Percentiles rank a stretch among this genome's conserved stretches.
Conservation (phyloP, 2,329 filamentous ascomycete genomes). For the Metarhizium robertsii region DNA sequence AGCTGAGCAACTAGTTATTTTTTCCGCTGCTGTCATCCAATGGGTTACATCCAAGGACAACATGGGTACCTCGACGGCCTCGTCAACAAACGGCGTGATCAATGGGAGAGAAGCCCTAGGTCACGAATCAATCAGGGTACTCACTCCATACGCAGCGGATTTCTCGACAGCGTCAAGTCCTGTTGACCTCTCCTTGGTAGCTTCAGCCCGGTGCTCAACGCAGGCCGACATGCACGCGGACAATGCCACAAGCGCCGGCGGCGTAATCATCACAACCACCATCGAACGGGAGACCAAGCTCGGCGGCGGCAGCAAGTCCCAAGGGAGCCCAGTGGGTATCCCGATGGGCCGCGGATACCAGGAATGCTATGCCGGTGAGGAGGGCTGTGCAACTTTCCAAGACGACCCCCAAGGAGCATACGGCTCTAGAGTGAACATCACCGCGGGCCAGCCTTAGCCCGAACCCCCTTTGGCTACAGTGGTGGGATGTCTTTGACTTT, state of each 20-base stretch:
- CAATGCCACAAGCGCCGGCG: background rate
- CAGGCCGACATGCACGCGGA: background rate
- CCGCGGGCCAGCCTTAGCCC: background rate
- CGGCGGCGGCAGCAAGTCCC: slow-evolving; percentile 8
- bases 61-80: slow-evolving; percentile 21
- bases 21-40: slow-evolving; percentile 51
- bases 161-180: background rate
- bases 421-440: background rate
- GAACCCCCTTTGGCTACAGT: background rate
- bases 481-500: background rate
- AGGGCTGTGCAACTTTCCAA: background rate
- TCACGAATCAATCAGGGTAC: slow-evolving; percentile 1
- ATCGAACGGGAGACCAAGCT: slow-evolving; percentile 25
- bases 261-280: slow-evolving; percentile 28
- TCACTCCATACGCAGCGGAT: slow-evolving; percentile 1
- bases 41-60: slow-evolving; percentile 46
- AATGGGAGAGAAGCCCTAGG: slow-evolving; percentile 7
- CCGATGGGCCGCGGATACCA: background rate
- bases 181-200: background rate
- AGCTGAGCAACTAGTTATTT: slow-evolving; percentile 36
- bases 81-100: slow-evolving; percentile 6
- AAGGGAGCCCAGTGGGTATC: background rate
- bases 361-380: background rate
- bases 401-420: background rate
- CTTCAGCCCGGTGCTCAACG: background rate